Conservation (phyloP, 73 alveolate species). For the Paramecium sexaurelia region DNA sequence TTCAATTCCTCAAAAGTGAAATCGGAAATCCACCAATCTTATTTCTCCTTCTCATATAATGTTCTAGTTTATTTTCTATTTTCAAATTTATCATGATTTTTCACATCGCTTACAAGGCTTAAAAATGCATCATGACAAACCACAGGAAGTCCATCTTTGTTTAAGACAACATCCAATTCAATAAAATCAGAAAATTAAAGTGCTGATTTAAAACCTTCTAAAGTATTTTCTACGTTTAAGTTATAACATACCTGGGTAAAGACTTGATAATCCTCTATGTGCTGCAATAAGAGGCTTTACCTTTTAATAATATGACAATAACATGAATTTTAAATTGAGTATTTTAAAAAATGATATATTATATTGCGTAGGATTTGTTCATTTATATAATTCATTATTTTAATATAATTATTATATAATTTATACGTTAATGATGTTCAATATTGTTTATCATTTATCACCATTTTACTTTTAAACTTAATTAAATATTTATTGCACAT, state of each 20-base stretch:
- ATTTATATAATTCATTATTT: no score
- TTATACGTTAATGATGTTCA: not conserved
- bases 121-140: constrained; percentile 48
- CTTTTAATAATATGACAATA: not conserved
- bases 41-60: not conserved
- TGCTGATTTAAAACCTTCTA: not conserved
- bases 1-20: constrained; percentile 32
- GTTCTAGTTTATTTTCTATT: not conserved
- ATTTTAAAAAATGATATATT: not conserved
- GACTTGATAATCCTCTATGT: constrained; percentile 32
- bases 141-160: not conserved
- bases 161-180: constrained; percentile 40
- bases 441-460: not conserved
- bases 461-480: not conserved
- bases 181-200: constrained; percentile 27
- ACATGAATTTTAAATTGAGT: not conserved
- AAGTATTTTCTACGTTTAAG: constrained; percentile 15
- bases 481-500: constrained; percentile 27
- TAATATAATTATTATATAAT: not conserved
- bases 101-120: not conserved
- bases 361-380: not conserved
- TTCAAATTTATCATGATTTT: not conserved
- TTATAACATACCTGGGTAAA: constrained; percentile 26
- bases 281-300: constrained; percentile 49
- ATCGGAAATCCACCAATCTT: constrained; percentile 53